Percentiles rank a stretch among this genome's conserved stretches.
These are phyloP conservation scores for Leishmania martiniquensis DNA, from an alignment of 208 protist genomes.

Conservation along the genomic window DNA sequence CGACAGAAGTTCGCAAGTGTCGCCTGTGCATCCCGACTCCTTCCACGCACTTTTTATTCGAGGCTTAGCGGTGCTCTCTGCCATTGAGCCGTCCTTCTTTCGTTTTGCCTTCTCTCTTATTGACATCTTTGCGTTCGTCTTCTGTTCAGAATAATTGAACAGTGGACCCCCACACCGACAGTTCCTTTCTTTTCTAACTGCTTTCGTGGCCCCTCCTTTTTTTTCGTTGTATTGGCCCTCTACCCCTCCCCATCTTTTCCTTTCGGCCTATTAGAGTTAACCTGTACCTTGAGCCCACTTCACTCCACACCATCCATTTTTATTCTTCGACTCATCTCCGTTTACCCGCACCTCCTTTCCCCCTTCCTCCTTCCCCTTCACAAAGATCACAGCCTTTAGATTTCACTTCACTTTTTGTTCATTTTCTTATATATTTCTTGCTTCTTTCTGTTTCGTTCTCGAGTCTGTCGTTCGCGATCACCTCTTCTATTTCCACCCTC, in stretches of 20 bases:
- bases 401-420: neutral
- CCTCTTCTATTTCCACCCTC: neutral
- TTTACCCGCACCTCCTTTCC: neutral
- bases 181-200: neutral
- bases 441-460: neutral
- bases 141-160: neutral
- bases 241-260: neutral
- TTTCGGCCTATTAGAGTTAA: neutral
- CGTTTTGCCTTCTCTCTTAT: neutral
- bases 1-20: neutral
- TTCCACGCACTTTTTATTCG: neutral
- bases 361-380: neutral
- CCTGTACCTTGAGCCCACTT: neutral
- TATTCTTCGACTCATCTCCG: neutral
- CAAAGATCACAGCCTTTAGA: neutral
- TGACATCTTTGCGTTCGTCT: neutral
- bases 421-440: neutral
- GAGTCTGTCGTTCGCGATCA: neutral
- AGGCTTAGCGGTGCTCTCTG: neutral
- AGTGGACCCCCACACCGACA: neutral
- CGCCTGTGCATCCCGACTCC: neutral
- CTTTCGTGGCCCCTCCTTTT: neutral
- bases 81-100: neutral
- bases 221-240: neutral
- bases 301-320: neutral